A percentile compares a stretch with the other conserved stretches of the same genome.
Conservation (phyloP, 176 grass and related monocot genomes). For the Typha latifolia region DNA sequence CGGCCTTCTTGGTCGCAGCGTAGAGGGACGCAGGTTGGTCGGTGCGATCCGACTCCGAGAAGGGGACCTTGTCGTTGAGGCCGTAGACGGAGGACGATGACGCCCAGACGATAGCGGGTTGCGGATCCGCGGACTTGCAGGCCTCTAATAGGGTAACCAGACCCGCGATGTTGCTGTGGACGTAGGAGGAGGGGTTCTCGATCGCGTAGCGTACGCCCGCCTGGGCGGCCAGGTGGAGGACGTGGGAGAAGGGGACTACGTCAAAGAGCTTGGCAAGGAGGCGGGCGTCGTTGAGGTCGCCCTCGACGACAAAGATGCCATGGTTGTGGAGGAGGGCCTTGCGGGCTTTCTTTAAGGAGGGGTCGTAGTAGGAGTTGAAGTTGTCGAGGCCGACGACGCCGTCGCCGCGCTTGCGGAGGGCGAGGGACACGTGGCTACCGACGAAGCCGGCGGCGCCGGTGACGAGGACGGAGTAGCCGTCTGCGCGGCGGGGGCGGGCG, state of each 20-base stretch:
- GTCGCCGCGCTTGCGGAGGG: constrained; percentile 50
- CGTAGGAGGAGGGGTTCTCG: constrained; percentile 61
- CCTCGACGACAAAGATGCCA: constrained; percentile 52
- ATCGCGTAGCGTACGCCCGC: constrained; percentile 68
- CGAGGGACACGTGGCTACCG: constrained; percentile 40
- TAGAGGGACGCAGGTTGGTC: constrained; percentile 69
- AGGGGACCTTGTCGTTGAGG: constrained; percentile 45
- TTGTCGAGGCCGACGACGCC: constrained; percentile 62
- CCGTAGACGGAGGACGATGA: constrained; percentile 74
- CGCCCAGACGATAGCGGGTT: constrained; percentile 65
- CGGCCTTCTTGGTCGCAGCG: constrained; percentile 77
- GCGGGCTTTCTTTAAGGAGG: constrained; percentile 60
- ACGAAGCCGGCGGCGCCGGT: constrained; percentile 66
- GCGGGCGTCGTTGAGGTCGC: constrained; percentile 57
- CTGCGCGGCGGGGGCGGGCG: constrained; percentile 27
- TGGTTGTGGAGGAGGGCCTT: constrained; percentile 33
- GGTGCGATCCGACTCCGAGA: constrained; percentile 67
- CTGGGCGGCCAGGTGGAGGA: constrained; percentile 78
- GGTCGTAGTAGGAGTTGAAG: constrained; percentile 70
- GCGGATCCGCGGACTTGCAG: constrained; percentile 59
- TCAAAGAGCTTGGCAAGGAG: constrained; percentile 57
- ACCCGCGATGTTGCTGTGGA: constrained; percentile 58
- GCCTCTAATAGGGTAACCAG: constrained; percentile 55
- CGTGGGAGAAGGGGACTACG: constrained; percentile 55
- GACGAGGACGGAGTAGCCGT: constrained; percentile 47